Conservation (phyloP, 441 rosid genomes). For the Euphorbia celastroides region DNA sequence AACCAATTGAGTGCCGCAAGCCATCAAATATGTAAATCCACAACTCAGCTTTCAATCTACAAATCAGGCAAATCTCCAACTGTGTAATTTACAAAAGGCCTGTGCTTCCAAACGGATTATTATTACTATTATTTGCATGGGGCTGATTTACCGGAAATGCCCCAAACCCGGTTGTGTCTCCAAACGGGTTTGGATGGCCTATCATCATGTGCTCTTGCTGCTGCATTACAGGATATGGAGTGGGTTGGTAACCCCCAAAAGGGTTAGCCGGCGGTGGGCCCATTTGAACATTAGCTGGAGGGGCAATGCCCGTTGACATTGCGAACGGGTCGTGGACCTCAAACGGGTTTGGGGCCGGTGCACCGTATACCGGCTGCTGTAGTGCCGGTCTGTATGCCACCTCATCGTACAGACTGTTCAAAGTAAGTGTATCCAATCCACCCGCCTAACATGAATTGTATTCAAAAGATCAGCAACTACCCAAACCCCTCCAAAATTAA, state of each 20-base stretch:
- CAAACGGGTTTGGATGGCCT: constrained; percentile 60
- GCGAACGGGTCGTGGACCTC: constrained; percentile 73
- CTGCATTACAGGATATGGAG: constrained; percentile 35
- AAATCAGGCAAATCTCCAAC: constrained; percentile 9
- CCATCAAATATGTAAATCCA: constrained; percentile 21
- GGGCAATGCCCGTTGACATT: constrained; percentile 38
- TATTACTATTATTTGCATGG: constrained; percentile 18
- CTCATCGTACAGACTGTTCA: constrained; percentile 77
- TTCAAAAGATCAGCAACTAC: neutral
- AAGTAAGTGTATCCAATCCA: constrained; percentile 84
- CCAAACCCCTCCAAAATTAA: too few species aligned
- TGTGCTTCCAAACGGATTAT: constrained; percentile 77
- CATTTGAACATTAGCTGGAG: constrained; percentile 49
- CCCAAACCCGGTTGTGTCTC: constrained; percentile 50
- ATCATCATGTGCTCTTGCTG: constrained; percentile 44
- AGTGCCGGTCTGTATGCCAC: constrained; percentile 77
- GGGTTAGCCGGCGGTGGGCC: constrained; percentile 56
- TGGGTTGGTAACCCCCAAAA: constrained; percentile 61
- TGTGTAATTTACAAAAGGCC: constrained; percentile 50
- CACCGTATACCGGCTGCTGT: constrained; percentile 72
- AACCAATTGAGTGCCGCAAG: constrained; percentile 12
- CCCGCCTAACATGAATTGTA: constrained; percentile 56
- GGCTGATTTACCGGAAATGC: constrained; percentile 48
- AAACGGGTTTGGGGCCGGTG: constrained; percentile 83
- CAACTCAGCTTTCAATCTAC: neutral